Evolutionary conservation across 2,329 filamentous ascomycete genomes (phyloP), one percentile per base, ranked within the genome.

Genomic region (Orbilia oligospora): DNA sequence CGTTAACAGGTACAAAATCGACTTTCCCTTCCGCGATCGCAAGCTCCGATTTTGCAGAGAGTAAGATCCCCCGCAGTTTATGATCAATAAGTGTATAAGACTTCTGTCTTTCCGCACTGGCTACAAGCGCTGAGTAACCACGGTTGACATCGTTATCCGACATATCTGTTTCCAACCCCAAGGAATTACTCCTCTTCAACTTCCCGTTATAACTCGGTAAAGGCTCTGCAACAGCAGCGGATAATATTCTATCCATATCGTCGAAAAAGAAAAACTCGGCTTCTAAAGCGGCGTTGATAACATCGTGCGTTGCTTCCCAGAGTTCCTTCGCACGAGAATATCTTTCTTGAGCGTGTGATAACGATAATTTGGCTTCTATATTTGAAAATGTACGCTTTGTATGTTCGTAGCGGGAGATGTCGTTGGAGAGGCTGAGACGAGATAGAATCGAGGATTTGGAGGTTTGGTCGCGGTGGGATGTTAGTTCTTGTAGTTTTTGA

Each of bases 211-310:
- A 67, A 12, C 51, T 33, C 5, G 51, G 36, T 5, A 71, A 44
- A 0, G 73, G 63, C 18, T 78, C 68, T n/a, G 61, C 5, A 0
- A 69, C 36, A 5, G 75, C 75, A 9, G 63, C 51, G 5, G 68
- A 78, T 18, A 78, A 24, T 5, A 71, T 72, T 0, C 75, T 53
- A 14, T 78, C 68, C 63, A 78, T 67, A 38, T 78, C 75, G 44
- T 78, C 75, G 46, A 78, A 78, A 46, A 78, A 78, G 63, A 64
- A 69, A 24, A 78, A 72, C 36, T 78, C 75, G 3, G 75, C 75
- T 18, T 71, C 75, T 9, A 78, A 48, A 1, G 75, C 63, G 1
- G 68, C 20, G 36, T 78, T 68, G 10, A 78, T 67, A 20, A 71
- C 75, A 30, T 68, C 68, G 38, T 71, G 75, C 1, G 48, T 16